phyloP scores from a whole-genome alignment of 768 basidiomycete species.

The Xanthoconium stramineum region DNA sequence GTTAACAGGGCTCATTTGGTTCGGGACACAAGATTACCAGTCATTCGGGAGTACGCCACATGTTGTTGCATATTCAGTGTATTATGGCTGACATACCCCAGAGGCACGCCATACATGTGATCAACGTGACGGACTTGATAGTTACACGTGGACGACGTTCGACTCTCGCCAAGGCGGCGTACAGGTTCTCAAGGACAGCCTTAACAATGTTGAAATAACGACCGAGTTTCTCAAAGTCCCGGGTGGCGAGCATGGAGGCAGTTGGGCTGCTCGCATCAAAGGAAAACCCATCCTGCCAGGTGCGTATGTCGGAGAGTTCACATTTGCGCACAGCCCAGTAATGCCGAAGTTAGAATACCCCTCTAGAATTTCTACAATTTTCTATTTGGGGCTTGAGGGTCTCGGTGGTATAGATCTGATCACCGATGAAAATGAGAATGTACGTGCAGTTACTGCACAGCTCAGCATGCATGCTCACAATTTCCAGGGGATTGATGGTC shows the following conservation, averaged over 20 bases:
- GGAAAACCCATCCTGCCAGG: slow-evolving; percentile 73
- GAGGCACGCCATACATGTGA: slow-evolving; percentile 86
- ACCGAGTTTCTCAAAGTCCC: slow-evolving; percentile 86
- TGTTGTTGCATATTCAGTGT: neutral
- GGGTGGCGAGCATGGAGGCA: slow-evolving; percentile 78
- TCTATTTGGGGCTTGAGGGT: slow-evolving; percentile 87
- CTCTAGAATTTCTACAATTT: slow-evolving; percentile 73
- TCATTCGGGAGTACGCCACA: slow-evolving; percentile 58
- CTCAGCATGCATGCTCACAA: slow-evolving; percentile 4
- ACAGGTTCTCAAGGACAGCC: slow-evolving; percentile 75
- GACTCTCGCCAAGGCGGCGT: slow-evolving; percentile 84
- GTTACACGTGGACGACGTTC: slow-evolving; percentile 86
- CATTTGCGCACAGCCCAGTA: slow-evolving; percentile 23
- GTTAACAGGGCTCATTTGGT: slow-evolving; percentile 93
- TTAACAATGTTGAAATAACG: slow-evolving; percentile 82
- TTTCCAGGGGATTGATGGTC: slow-evolving; percentile 67
- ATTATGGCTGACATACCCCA: slow-evolving; percentile 26
- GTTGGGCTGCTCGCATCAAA: slow-evolving; percentile 84
- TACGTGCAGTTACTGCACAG: slow-evolving; percentile 34
- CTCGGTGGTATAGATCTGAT: slow-evolving; percentile 80
- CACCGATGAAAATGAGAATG: slow-evolving; percentile 71
- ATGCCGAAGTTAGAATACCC: slow-evolving; percentile 34
- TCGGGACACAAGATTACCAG: slow-evolving; percentile 81
- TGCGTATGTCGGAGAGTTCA: slow-evolving; percentile 22
- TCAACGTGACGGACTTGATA: slow-evolving; percentile 75